These are phyloP conservation scores for Dendrobium nobile DNA, from an alignment of 106 monocot species.

Conservation along the genomic window DNA sequence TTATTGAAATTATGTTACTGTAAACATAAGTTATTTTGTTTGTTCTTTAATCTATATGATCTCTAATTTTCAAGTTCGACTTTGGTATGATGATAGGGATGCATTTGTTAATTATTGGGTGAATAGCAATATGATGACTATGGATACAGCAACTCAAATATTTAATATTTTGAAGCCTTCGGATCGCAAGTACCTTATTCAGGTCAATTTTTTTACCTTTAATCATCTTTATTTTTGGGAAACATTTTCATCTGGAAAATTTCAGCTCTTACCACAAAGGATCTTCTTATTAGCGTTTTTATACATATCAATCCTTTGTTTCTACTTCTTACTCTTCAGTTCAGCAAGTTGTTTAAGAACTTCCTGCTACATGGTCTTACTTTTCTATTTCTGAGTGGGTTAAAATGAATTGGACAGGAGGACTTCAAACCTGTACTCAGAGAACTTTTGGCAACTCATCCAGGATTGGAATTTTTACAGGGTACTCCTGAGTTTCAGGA, in stretches of 20 bases:
- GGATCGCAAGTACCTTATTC: slow-evolving; percentile 59
- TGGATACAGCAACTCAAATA: slow-evolving; percentile 78
- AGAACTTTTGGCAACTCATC: slow-evolving; percentile 83
- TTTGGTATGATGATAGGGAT: slow-evolving; percentile 43
- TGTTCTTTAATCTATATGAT: too few relatives aligned
- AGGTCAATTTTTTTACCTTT: slow-evolving; percentile 37
- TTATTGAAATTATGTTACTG: too few relatives aligned
- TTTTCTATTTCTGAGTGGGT: too few relatives aligned
- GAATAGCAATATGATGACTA: slow-evolving; percentile 75
- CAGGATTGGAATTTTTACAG: slow-evolving; percentile 86
- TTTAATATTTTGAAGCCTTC: slow-evolving; percentile 82
- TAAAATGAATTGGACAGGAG: slow-evolving; percentile 31
- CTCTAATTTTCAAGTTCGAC: not conserved
- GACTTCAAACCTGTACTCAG: slow-evolving; percentile 87
- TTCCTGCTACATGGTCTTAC: too few relatives aligned
- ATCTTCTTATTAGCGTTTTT: not conserved
- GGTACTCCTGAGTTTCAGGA: slow-evolving; percentile 98
- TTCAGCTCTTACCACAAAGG: too few relatives aligned
- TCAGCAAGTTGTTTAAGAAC: too few relatives aligned
- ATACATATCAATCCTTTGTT: too few relatives aligned
- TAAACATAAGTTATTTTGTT: too few relatives aligned
- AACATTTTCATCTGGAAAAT: too few relatives aligned
- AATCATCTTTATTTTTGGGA: not conserved
- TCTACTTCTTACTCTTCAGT: too few relatives aligned
- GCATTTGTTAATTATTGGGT: slow-evolving; percentile 87